These are phyloP conservation scores for Penicillium digitatum DNA, from an alignment of 2,329 filamentous ascomycete genomes.

Conservation along the genomic window DNA sequence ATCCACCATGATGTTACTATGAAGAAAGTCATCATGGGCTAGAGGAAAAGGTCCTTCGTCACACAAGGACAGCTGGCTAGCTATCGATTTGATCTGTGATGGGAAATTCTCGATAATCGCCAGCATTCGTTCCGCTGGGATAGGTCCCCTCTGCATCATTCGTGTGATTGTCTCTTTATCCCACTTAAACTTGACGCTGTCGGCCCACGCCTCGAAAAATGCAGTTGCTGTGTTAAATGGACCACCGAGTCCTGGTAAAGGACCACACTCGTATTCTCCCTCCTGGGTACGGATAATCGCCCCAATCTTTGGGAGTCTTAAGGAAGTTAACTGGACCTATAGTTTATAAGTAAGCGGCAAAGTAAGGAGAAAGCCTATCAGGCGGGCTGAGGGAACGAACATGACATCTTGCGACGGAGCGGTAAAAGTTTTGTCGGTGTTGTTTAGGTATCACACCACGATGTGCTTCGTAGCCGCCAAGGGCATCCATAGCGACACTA, in stretches of 20 bases:
- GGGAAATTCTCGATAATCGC: conserved; percentile 3
- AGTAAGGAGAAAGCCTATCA: no score
- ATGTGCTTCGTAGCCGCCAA: no score
- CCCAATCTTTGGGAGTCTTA: conserved; percentile 19
- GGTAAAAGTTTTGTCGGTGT: no score
- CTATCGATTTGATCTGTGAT: conserved; percentile 3
- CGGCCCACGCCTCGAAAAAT: conserved; percentile 20
- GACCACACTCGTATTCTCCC: conserved; percentile 14
- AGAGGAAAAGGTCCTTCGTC: conserved; percentile 14
- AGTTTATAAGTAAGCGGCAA: background rate
- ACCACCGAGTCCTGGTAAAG: conserved; percentile 15
- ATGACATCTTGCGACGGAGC: no score
- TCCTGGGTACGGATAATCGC: conserved; percentile 7
- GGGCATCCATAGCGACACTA: no score
- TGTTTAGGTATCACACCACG: no score
- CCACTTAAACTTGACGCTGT: conserved; percentile 8
- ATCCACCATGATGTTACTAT: conserved; percentile 20
- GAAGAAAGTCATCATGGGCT: conserved; percentile 12
- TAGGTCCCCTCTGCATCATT: background rate
- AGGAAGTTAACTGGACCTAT: conserved; percentile 15
- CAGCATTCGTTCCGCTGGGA: conserved; percentile 1
- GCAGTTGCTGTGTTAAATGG: conserved; percentile 19
- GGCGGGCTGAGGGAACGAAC: no score
- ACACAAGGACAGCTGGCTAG: background rate
- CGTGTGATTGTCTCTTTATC: conserved; percentile 7